A percentile compares a stretch with the other conserved stretches of the same genome.
phyloP scores from a whole-genome alignment of 305 asterid species.

The Fraxinus platypoda region DNA sequence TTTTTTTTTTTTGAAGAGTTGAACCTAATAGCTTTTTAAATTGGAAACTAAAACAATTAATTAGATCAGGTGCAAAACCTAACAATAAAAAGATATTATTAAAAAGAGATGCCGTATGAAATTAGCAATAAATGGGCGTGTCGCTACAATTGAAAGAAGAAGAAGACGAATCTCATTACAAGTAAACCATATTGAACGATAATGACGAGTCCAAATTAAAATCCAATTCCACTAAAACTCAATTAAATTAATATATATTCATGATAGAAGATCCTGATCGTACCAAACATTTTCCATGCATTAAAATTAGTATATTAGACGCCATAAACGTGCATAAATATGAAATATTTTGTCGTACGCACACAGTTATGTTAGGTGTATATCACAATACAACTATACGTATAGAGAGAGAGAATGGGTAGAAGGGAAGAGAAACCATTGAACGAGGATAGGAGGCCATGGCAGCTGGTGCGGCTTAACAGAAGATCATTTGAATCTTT shows the following conservation, averaged over 20 bases:
- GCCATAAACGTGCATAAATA: background rate
- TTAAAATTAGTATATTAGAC: background rate
- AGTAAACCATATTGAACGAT: constrained; percentile 5
- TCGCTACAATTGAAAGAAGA: background rate
- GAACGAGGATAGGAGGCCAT: constrained; percentile 77
- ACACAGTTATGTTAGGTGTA: background rate
- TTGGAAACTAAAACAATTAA: constrained; percentile 1
- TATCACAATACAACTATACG: background rate
- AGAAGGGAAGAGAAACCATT: constrained; percentile 32
- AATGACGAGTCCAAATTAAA: background rate
- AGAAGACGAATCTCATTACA: background rate
- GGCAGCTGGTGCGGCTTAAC: constrained; percentile 52
- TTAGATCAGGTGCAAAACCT: background rate
- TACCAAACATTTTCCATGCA: constrained; percentile 8
- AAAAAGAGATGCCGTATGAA: background rate
- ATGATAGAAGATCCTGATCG: constrained; percentile 7
- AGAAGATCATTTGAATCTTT: constrained; percentile 51
- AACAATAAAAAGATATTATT: background rate
- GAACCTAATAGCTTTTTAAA: background rate
- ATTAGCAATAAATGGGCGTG: background rate
- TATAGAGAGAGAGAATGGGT: background rate
- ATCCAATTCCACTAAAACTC: background rate
- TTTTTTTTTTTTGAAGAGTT: background rate
- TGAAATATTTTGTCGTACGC: background rate
- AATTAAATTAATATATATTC: background rate